Evolutionary conservation across 768 basidiomycete species (phyloP).

Genomic region (Kwoniella shandongensis): DNA sequence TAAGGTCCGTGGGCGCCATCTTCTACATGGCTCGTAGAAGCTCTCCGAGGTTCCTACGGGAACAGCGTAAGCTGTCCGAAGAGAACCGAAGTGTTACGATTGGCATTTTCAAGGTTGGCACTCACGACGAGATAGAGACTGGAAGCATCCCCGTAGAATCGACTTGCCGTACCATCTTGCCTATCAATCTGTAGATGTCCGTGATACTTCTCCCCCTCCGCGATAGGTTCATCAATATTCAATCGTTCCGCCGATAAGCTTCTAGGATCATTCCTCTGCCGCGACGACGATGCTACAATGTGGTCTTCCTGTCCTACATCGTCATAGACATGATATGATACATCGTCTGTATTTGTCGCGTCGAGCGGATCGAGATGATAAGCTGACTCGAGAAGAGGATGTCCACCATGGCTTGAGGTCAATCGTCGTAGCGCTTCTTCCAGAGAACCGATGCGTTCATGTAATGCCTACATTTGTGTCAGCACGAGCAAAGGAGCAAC

Average conservation of each 20-base stretch:
- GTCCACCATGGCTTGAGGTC: conserved; percentile 3
- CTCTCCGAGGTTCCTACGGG: too few species aligned
- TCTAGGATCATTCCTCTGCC: neutral
- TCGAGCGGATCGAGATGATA: conserved; percentile 1
- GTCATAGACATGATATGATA: too few species aligned
- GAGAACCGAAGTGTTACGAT: too few species aligned
- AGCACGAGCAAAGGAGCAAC: neutral
- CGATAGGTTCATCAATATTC: too few species aligned
- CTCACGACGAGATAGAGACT: conserved; percentile 24
- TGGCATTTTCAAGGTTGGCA: neutral
- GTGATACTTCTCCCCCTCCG: conserved; percentile 1
- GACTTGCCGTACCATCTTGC: conserved; percentile 10
- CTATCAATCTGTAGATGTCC: conserved; percentile 14
- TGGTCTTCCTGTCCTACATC: too few species aligned
- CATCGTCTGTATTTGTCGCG: too few species aligned
- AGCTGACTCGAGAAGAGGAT: conserved; percentile 8
- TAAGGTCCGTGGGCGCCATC: neutral
- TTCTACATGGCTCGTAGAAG: too few species aligned
- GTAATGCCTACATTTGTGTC: conserved; percentile 8
- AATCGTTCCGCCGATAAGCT: too few species aligned
- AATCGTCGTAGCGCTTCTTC: conserved; percentile 16
- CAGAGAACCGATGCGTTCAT: conserved; percentile 13
- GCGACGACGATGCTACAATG: too few species aligned
- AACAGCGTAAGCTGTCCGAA: too few species aligned
- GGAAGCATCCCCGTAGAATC: conserved; percentile 26